phyloP scores from a whole-genome alignment of 2,329 filamentous ascomycete species.

The Paraphaeosphaeria minitans region DNA sequence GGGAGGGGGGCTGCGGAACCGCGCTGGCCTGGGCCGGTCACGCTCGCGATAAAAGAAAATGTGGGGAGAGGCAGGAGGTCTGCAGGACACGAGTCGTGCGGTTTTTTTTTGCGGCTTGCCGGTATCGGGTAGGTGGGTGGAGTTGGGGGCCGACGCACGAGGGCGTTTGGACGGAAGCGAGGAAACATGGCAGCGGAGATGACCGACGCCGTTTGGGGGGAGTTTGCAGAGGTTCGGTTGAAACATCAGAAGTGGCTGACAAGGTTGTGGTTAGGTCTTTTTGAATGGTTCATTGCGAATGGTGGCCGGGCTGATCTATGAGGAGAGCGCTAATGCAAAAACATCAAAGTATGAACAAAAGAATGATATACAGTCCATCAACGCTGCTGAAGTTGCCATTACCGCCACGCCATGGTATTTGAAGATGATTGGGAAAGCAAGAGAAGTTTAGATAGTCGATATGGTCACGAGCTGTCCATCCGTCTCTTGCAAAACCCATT shows the following conservation, averaged over 20 bases:
- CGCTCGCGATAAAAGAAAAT: background rate
- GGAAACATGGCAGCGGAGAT: no score
- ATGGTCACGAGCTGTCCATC: constrained; percentile 15
- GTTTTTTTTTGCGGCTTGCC: constrained; percentile 8
- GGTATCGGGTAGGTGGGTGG: constrained; percentile 11
- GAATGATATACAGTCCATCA: constrained; percentile 21
- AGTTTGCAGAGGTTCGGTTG: no score
- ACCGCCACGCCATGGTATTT: constrained; percentile 21
- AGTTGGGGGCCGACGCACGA: constrained; percentile 7
- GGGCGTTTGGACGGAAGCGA: no score
- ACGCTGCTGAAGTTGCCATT: constrained; percentile 27
- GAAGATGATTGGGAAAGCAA: constrained; percentile 23
- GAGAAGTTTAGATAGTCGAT: constrained; percentile 27
- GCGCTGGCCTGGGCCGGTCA: background rate
- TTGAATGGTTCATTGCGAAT: background rate
- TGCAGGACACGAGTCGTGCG: constrained; percentile 6
- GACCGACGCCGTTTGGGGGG: no score
- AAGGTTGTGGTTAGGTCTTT: background rate
- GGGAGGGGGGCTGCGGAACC: background rate
- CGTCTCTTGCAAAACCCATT: constrained; percentile 28
- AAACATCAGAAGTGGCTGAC: background rate
- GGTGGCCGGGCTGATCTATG: constrained; percentile 12
- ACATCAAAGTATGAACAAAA: constrained; percentile 16
- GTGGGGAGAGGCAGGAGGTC: constrained; percentile 2
- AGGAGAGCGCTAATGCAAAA: constrained; percentile 27